Conservation (phyloP, 2,329 filamentous ascomycete species). For the Penicillium crustosum region DNA sequence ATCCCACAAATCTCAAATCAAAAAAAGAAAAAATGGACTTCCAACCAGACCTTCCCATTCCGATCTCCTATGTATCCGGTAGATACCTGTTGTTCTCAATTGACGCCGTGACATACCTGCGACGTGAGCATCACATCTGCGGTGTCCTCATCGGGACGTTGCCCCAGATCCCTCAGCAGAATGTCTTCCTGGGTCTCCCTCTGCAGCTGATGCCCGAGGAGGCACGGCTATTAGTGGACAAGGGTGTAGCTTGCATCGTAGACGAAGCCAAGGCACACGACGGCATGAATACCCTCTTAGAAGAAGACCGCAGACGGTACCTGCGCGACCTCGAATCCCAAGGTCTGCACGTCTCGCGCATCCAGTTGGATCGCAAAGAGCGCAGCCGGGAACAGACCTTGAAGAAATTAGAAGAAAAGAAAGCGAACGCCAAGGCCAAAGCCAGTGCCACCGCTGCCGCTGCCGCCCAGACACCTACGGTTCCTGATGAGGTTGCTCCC, state of each 20-base stretch:
- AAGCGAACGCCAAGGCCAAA: conserved; percentile 24
- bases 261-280: conserved; percentile 74
- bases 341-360: conserved; percentile 51
- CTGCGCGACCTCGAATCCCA: conserved; percentile 56
- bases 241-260: conserved; percentile 72
- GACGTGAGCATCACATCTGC: conserved; percentile 78
- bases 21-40: conserved; percentile 32
- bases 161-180: conserved; percentile 91
- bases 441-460: conserved; percentile 16
- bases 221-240: conserved; percentile 75
- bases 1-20: conserved; percentile 8
- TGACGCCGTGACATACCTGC: conserved; percentile 72
- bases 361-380: conserved; percentile 50
- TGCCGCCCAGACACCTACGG: conserved; percentile 6
- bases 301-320: conserved; percentile 62
- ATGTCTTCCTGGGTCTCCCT: conserved; percentile 85
- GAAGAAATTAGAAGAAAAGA: conserved; percentile 49
- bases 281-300: conserved; percentile 60
- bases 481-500: conserved; percentile 7
- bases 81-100: conserved; percentile 90
- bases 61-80: conserved; percentile 76
- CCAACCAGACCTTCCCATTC: conserved; percentile 58
- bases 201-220: conserved; percentile 91
- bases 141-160: conserved; percentile 84
- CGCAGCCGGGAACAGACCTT: conserved; percentile 51